phyloP scores from a whole-genome alignment of 2,329 filamentous ascomycete species.

The Penicillium thymicola region DNA sequence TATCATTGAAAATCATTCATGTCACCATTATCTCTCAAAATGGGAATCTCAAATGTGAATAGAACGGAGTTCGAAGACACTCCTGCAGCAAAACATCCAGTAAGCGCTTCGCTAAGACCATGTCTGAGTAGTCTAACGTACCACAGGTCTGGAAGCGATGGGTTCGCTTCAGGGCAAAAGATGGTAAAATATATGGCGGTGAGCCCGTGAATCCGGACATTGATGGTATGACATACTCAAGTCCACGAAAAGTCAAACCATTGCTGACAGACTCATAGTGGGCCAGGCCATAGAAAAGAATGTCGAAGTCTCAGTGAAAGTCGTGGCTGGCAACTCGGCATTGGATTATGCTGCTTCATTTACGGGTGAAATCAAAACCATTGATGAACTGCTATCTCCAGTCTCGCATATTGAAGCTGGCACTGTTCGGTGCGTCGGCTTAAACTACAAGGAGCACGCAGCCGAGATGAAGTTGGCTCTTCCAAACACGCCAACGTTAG shows the following conservation, averaged over 20 bases:
- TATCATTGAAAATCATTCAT: not conserved
- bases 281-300: constrained; percentile 6
- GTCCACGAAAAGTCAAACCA: not conserved
- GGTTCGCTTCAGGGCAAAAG: constrained; percentile 7
- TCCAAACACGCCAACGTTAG: constrained; percentile 10
- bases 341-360: constrained; percentile 9
- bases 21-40: not conserved
- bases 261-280: constrained; percentile 4
- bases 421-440: constrained; percentile 11
- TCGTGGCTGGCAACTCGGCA: constrained; percentile 3
- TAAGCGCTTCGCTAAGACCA: not conserved
- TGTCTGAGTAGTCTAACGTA: not conserved
- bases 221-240: constrained; percentile 1
- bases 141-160: constrained; percentile 12
- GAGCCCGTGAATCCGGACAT: constrained; percentile 9
- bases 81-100: constrained; percentile 1
- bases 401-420: constrained; percentile 11
- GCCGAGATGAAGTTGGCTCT: constrained; percentile 14
- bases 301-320: constrained; percentile 2
- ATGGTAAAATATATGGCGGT: constrained; percentile 10
- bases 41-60: constrained; percentile 5
- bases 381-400: constrained; percentile 7
- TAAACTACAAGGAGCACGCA: constrained; percentile 15
- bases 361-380: constrained; percentile 3
- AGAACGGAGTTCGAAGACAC: not conserved